Evolutionary conservation across 768 basidiomycete genomes (phyloP).

Genomic region (Trametes villosa): DNA sequence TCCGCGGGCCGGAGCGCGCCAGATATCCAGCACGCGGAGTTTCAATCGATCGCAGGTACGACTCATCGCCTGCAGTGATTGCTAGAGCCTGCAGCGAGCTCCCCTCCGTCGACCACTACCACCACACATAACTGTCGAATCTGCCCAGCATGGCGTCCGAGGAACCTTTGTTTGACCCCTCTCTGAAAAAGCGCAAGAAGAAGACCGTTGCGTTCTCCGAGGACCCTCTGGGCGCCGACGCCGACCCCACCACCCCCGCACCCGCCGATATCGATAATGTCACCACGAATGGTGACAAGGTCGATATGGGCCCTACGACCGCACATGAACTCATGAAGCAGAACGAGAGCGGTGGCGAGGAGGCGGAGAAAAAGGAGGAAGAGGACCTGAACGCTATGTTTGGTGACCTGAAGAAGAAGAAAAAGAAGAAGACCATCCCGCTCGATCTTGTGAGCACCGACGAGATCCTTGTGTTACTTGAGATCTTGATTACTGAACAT

Average conservation of each 20-base stretch:
- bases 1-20: background rate
- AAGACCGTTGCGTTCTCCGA: constrained; percentile 85
- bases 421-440: constrained; percentile 89
- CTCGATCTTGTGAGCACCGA: constrained; percentile 67
- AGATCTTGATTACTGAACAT: background rate
- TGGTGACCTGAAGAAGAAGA: constrained; percentile 89
- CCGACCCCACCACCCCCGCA: constrained; percentile 77
- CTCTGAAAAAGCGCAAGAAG: constrained; percentile 83
- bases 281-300: constrained; percentile 69
- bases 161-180: constrained; percentile 82
- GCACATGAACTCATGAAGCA: constrained; percentile 76
- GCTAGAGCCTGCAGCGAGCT: background rate
- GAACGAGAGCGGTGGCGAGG: constrained; percentile 38
- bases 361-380: constrained; percentile 57
- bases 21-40: constrained; percentile 9
- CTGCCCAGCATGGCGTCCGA: constrained; percentile 56
- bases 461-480: background rate
- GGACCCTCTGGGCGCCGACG: constrained; percentile 80
- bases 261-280: constrained; percentile 73
- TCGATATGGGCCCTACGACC: constrained; percentile 78
- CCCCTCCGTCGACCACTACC: constrained; percentile 31
- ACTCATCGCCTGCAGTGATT: constrained; percentile 22
- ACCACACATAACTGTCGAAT: constrained; percentile 23
- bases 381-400: constrained; percentile 86
- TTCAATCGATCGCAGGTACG: constrained; percentile 1